Conservation (phyloP, 2,329 filamentous ascomycete species). For the Aspergillus unguis region DNA sequence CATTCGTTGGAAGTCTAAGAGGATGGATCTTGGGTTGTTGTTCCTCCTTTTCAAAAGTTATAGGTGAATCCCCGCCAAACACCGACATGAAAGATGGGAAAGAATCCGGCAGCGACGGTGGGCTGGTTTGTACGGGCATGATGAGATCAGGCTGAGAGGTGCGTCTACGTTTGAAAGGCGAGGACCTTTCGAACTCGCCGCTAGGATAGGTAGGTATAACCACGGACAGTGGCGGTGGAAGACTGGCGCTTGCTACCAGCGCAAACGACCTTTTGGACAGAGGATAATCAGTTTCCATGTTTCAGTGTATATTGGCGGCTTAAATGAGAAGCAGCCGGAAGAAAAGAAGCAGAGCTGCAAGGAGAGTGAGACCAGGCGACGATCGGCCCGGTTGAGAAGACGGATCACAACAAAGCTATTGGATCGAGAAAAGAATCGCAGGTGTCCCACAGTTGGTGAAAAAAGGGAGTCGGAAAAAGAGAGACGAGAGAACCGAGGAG, state of each 20-base stretch:
- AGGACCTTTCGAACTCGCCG: slow-evolving; percentile 27
- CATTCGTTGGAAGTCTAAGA: slow-evolving; percentile 27
- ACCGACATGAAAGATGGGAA: slow-evolving; percentile 55
- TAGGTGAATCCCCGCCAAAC: slow-evolving; percentile 43
- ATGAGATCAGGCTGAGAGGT: slow-evolving; percentile 21
- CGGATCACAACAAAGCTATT: slow-evolving; percentile 19
- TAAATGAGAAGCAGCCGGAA: slow-evolving; percentile 14
- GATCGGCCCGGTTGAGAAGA: slow-evolving; percentile 22
- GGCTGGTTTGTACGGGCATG: slow-evolving; percentile 42
- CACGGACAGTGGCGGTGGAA: slow-evolving; percentile 15
- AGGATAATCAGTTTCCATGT: slow-evolving; percentile 30
- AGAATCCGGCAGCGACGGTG: slow-evolving; percentile 41
- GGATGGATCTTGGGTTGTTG: slow-evolving; percentile 23
- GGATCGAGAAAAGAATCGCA: slow-evolving; percentile 10
- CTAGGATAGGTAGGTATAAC: slow-evolving; percentile 26
- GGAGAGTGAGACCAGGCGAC: slow-evolving; percentile 27
- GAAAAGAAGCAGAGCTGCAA: slow-evolving; percentile 27
- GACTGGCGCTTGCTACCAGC: slow-evolving; percentile 39
- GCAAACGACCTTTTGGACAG: slow-evolving; percentile 39
- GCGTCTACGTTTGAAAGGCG: slow-evolving; percentile 31
- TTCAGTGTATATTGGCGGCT: slow-evolving; percentile 13
- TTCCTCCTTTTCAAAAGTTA: slow-evolving; percentile 27
- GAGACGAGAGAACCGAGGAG: slow-evolving; percentile 11
- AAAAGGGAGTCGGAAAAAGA: slow-evolving; percentile 7
- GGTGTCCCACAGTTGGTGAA: neutral